Evolutionary conservation across 1,284 basidiomycete species (phyloP), one percentile per base, ranked within the genome.

Genomic region (Ustilago trichophora): DNA sequence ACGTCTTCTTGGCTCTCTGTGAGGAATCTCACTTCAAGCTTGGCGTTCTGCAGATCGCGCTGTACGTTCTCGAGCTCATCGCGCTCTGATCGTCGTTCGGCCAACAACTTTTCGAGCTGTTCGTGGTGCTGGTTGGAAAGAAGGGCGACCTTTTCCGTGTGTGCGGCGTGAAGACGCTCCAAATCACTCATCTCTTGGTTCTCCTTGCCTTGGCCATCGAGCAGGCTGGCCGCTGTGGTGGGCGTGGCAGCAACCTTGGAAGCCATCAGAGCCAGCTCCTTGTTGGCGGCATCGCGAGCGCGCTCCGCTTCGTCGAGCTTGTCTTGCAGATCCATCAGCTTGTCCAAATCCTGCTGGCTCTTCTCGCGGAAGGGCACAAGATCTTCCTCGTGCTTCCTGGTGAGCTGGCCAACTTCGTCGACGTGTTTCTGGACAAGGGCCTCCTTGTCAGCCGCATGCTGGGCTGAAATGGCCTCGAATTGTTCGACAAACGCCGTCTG

Each of bases 261-360:
- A 15, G 41, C 26, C 44, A 51, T 48, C 32, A 62, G 42, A 16
- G 47, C 57, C 26, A 62, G 34, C 38, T 65, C 55, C 35, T 49
- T 43, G 3, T 29, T 45, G 19, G 52, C 55, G 16, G 57, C 57
- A 31, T 75, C 72, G 18, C 60, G 52, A 26, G 57, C 69, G n/a
- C 63, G 67, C 19, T 58, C 65, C 6, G 62, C 72, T 16, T 60
- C 57, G 31, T 65, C 59, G 24, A 75, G 55, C 47, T 52, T 56
- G 46, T 75, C 72, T 27, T 69, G 66, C 40, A 75, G 46, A 11
- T 69, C 62, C 65, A 72, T 65, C 22, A 72, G 49, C 50, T 63
- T 60, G 3, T 49, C 63, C 9, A 56, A 31, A 29, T 69, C 60
- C 49, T 65, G 43, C 27, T 59, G 36, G 24, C 43, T 40, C 48